Percentiles rank a stretch among this genome's conserved stretches.
Evolutionary conservation across 2,329 filamentous ascomycete species (phyloP).

Genomic region (Fusarium equiseti): DNA sequence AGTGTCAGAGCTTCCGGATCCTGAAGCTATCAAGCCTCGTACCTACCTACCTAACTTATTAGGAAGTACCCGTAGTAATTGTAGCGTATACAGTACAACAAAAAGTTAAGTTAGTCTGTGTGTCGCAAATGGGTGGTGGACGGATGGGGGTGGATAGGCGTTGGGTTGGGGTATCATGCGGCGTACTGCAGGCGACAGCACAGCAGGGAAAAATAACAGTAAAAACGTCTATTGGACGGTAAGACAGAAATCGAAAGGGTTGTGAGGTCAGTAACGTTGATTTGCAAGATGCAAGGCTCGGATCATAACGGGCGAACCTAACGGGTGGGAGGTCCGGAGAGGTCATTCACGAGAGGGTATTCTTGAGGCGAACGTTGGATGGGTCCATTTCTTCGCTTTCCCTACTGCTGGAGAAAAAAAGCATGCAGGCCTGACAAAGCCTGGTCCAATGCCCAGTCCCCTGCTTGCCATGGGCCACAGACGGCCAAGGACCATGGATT

Average conservation of each 20-base stretch:
- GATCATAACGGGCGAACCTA: conserved; percentile 48
- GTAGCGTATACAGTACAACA: conserved; percentile 21
- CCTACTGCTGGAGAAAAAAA: conserved; percentile 34
- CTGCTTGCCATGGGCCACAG: conserved; percentile 42
- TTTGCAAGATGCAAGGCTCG: conserved; percentile 50
- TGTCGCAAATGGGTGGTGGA: conserved; percentile 27
- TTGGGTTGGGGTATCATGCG: conserved; percentile 44
- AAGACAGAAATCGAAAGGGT: conserved; percentile 28
- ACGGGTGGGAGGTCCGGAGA: conserved; percentile 50
- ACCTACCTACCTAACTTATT: conserved; percentile 29
- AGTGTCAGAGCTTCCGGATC: conserved; percentile 42
- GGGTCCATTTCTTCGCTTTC: conserved; percentile 28
- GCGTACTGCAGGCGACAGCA: conserved; percentile 43
- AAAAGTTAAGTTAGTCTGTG: conserved; percentile 9
- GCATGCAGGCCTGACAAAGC: conserved; percentile 45
- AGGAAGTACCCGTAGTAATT: conserved; percentile 28
- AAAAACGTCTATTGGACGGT: conserved; percentile 38
- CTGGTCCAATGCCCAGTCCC: conserved; percentile 39
- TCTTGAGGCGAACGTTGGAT: conserved; percentile 38
- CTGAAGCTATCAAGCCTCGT: conserved; percentile 35
- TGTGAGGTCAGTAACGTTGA: conserved; percentile 42
- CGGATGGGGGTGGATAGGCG: conserved; percentile 26
- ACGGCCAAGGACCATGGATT: conserved; percentile 39
- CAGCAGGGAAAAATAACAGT: conserved; percentile 31
- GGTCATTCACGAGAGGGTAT: conserved; percentile 48